phyloP scores from a whole-genome alignment of 192 early-diverging fungal genomes.

The Coemansia sp. region DNA sequence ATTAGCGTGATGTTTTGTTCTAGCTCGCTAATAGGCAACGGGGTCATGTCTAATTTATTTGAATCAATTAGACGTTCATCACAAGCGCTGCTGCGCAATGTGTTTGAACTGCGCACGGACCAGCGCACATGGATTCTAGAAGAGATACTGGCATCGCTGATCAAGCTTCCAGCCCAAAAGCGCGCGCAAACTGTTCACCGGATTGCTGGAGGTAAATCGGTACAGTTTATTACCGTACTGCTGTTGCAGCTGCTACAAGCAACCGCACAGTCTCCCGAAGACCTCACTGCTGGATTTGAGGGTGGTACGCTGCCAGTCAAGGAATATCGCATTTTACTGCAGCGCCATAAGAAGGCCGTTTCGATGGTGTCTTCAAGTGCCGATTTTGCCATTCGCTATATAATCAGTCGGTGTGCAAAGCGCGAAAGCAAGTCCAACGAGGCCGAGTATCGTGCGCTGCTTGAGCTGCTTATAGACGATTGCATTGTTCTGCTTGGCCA shows the following conservation, averaged over 20 bases:
- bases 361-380: conserved; percentile 59
- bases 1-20: conserved; percentile 41
- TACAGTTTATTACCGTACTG: conserved; percentile 71
- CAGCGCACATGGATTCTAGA: conserved; percentile 83
- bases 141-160: conserved; percentile 75
- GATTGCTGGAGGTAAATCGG: conserved; percentile 60
- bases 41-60: conserved; percentile 25
- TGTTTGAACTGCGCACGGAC: conserved; percentile 33
- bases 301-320: conserved; percentile 25
- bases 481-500: conserved; percentile 66
- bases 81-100: conserved; percentile 31
- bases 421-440: conserved; percentile 56
- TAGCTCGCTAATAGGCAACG: conserved; percentile 19
- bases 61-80: conserved; percentile 47
- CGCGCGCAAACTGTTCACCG: conserved; percentile 56
- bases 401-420: conserved; percentile 57
- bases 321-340: conserved; percentile 36
- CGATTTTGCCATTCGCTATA: conserved; percentile 59
- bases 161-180: conserved; percentile 64
- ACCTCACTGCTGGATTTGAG: conserved; percentile 38
- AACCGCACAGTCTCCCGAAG: conserved; percentile 34
- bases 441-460: conserved; percentile 66
- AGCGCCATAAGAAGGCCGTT: conserved; percentile 46
- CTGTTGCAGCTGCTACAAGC: conserved; percentile 67
- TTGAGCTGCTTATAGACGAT: conserved; percentile 75